A percentile compares a stretch with the other conserved stretches of the same genome.
These are phyloP conservation scores for Rutstroemia sp. DNA, from an alignment of 2,329 filamentous ascomycete species.

Conservation along the genomic window DNA sequence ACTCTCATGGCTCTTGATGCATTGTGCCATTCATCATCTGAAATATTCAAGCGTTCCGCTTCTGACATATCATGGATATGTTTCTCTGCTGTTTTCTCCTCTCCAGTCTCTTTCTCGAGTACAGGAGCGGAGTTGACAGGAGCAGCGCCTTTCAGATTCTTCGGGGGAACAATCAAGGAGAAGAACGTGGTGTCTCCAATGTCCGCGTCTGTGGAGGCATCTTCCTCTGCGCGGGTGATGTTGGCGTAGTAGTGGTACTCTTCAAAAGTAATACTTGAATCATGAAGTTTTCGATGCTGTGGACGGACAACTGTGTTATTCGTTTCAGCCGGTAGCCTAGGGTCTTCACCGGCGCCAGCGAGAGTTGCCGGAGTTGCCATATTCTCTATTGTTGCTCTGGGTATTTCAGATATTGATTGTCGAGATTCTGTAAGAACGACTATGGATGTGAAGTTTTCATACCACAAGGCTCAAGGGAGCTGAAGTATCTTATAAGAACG, in stretches of 20 bases:
- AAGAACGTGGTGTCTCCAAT: slow-evolving; percentile 5
- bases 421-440: too few relatives aligned
- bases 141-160: slow-evolving; percentile 4
- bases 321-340: background rate
- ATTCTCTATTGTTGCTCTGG: too few relatives aligned
- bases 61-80: background rate
- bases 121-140: background rate
- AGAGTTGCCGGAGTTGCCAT: background rate
- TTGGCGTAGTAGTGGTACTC: slow-evolving; percentile 31
- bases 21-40: slow-evolving; percentile 37
- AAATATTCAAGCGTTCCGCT: slow-evolving; percentile 12
- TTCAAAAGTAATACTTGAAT: slow-evolving; percentile 28
- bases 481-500: too few relatives aligned
- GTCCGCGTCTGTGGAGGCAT: background rate
- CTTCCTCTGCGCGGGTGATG: slow-evolving; percentile 21
- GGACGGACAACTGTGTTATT: background rate
- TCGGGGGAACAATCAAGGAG: slow-evolving; percentile 10
- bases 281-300: slow-evolving; percentile 18
- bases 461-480: too few relatives aligned
- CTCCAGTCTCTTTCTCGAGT: background rate
- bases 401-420: too few relatives aligned
- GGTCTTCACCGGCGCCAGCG: background rate
- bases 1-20: slow-evolving; percentile 39
- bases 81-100: background rate
- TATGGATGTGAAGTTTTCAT: too few relatives aligned